Conservation (phyloP, 1,284 basidiomycete genomes). For the Cutaneotrichosporon cavernicola region DNA sequence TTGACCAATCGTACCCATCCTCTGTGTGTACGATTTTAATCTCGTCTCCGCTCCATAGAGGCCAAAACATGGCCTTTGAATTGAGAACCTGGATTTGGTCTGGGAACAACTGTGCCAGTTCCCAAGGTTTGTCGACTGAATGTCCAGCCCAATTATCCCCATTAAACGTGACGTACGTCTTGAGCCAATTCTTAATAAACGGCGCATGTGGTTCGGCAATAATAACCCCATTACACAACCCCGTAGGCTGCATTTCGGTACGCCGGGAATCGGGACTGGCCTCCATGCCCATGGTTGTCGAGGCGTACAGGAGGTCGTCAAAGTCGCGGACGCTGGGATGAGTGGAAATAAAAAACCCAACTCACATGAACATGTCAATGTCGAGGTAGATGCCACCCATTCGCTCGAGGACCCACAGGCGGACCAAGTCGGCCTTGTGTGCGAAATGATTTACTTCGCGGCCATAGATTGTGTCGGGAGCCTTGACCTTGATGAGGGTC, state of each 20-base stretch:
- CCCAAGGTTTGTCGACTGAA: constrained; percentile 51
- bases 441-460: constrained; percentile 39
- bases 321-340: constrained; percentile 40
- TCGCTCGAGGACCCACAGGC: constrained; percentile 47
- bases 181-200: constrained; percentile 54
- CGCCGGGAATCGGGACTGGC: constrained; percentile 45
- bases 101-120: constrained; percentile 52
- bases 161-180: constrained; percentile 53
- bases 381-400: constrained; percentile 57
- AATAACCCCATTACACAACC: constrained; percentile 56
- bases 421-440: constrained; percentile 51
- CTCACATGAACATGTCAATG: constrained; percentile 54
- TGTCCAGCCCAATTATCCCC: constrained; percentile 52
- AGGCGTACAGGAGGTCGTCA: constrained; percentile 46
- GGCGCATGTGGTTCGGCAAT: constrained; percentile 50
- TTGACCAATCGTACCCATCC: constrained; percentile 45
- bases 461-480: constrained; percentile 44
- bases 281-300: constrained; percentile 56
- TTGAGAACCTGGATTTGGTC: constrained; percentile 55
- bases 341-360: neutral
- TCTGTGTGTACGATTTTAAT: constrained; percentile 45
- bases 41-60: constrained; percentile 53
- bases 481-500: constrained; percentile 44
- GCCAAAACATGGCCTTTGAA: constrained; percentile 56
- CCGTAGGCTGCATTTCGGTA: constrained; percentile 45